Conservation (phyloP, 331 rosid genomes). For the Quercus lobata region DNA sequence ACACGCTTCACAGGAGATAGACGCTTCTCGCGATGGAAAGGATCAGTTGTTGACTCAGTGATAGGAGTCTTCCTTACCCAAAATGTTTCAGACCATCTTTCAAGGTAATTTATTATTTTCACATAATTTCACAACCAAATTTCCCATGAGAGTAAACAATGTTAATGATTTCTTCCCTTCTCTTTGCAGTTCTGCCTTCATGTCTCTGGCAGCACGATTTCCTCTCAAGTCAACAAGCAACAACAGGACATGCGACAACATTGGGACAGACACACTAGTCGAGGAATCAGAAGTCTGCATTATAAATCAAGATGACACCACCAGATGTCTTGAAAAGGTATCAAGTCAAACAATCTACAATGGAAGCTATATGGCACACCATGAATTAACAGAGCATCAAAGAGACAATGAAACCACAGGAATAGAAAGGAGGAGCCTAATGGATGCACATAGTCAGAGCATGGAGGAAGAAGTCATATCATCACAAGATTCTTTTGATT, state of each 20-base stretch:
- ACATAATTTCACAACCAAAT: conserved; percentile 12
- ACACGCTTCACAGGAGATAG: conserved; percentile 72
- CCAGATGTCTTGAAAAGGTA: conserved; percentile 34
- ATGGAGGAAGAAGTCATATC: conserved; percentile 65
- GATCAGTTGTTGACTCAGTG: conserved; percentile 95
- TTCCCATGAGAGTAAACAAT: conserved; percentile 6
- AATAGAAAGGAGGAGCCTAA: conserved; percentile 20
- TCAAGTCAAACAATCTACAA: conserved; percentile 34
- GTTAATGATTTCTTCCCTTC: conserved; percentile 11
- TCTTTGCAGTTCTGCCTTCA: conserved; percentile 90
- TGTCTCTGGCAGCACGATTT: conserved; percentile 84
- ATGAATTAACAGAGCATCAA: conserved; percentile 32
- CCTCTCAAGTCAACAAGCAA: conserved; percentile 43
- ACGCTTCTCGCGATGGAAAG: conserved; percentile 95
- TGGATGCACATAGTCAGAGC: conserved; percentile 35
- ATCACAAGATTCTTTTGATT: conserved; percentile 74
- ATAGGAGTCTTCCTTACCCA: conserved; percentile 95
- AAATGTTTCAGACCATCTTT: conserved; percentile 96
- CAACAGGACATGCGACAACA: conserved; percentile 29
- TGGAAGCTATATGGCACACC: conserved; percentile 32
- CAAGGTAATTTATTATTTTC: conserved; percentile 54
- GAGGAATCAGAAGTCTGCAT: conserved; percentile 48
- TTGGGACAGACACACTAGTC: conserved; percentile 23
- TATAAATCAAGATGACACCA: conserved; percentile 35
- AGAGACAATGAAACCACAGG: conserved; percentile 25